Conservation (phyloP, 1,284 basidiomycete genomes). For the Peniophora sp. region DNA sequence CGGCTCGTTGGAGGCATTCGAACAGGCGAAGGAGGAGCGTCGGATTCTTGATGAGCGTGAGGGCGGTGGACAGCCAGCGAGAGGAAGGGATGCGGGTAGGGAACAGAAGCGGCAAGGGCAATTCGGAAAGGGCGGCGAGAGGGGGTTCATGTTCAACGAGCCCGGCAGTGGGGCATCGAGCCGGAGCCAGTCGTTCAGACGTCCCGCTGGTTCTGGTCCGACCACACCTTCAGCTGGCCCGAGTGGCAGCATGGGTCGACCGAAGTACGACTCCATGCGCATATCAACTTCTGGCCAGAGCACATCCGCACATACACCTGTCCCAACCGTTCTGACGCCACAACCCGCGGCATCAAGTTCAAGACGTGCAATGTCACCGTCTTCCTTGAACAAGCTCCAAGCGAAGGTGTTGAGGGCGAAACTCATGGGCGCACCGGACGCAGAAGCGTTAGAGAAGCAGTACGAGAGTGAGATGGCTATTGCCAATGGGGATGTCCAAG, state of each 20-base stretch:
- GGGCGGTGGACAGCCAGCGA: slow-evolving; percentile 31
- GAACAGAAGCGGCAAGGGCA: slow-evolving; percentile 17
- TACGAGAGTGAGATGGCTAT: slow-evolving; percentile 65
- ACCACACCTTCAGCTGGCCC: slow-evolving; percentile 51
- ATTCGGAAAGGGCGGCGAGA: slow-evolving; percentile 38
- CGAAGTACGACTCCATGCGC: slow-evolving; percentile 45
- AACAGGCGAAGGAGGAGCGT: slow-evolving; percentile 83
- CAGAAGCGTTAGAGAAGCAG: slow-evolving; percentile 70
- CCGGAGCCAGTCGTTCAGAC: slow-evolving; percentile 71
- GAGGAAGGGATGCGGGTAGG: slow-evolving; percentile 17
- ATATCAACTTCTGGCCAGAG: slow-evolving; percentile 31
- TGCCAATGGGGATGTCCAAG: slow-evolving; percentile 37
- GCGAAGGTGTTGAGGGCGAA: slow-evolving; percentile 90
- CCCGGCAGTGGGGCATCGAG: slow-evolving; percentile 59
- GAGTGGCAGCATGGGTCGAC: slow-evolving; percentile 27
- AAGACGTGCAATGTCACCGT: slow-evolving; percentile 53
- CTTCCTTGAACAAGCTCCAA: slow-evolving; percentile 87
- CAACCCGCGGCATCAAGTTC: slow-evolving; percentile 30
- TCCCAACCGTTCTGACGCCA: slow-evolving; percentile 86
- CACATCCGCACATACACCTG: slow-evolving; percentile 55
- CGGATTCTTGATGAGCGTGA: slow-evolving; percentile 79
- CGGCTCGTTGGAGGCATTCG: slow-evolving; percentile 76
- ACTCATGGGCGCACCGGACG: slow-evolving; percentile 70
- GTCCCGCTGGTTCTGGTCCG: slow-evolving; percentile 58
- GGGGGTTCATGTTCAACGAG: slow-evolving; percentile 63